These are phyloP conservation scores for Wickerhamiella cacticola DNA, from an alignment of 805 yeast genomes.

Conservation along the genomic window DNA sequence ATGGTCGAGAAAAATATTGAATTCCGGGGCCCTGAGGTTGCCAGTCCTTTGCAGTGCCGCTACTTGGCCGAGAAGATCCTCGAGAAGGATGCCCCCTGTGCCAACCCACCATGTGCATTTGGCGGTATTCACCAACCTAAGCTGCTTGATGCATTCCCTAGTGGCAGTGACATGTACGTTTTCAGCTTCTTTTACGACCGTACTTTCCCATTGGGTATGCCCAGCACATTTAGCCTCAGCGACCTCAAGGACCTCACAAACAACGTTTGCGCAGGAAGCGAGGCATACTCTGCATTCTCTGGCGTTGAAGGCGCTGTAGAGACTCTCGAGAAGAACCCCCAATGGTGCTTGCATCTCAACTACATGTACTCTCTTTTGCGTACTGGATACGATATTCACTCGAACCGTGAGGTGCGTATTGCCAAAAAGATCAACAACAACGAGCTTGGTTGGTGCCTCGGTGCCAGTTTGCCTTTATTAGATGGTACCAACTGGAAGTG, in stretches of 20 bases:
- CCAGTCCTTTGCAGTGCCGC: conserved; percentile 80
- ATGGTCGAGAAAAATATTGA: conserved; percentile 31
- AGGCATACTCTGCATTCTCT: conserved; percentile 57
- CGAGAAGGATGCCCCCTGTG: conserved; percentile 72
- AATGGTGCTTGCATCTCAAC: conserved; percentile 87
- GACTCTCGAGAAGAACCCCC: conserved; percentile 64
- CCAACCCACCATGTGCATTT: conserved; percentile 76
- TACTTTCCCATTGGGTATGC: conserved; percentile 90
- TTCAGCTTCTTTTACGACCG: conserved; percentile 94
- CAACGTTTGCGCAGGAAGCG: conserved; percentile 75
- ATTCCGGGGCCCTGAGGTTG: conserved; percentile 50
- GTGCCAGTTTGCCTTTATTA: conserved; percentile 87
- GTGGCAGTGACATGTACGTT: conserved; percentile 65
- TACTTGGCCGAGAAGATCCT: conserved; percentile 67
- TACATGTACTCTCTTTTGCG: conserved; percentile 84
- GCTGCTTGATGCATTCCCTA: conserved; percentile 60
- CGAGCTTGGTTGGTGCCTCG: conserved; percentile 97
- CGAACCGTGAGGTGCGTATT: conserved; percentile 77
- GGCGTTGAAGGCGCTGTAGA: conserved; percentile 50
- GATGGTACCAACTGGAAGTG: conserved; percentile 63
- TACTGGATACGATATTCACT: conserved; percentile 94
- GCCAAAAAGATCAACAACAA: conserved; percentile 80
- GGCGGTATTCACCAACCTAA: conserved; percentile 97
- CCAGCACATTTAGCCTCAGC: conserved; percentile 68
- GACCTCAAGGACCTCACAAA: conserved; percentile 75